phyloP scores from a whole-genome alignment of 257 asterid species.

The Rehmannia glutinosa region DNA sequence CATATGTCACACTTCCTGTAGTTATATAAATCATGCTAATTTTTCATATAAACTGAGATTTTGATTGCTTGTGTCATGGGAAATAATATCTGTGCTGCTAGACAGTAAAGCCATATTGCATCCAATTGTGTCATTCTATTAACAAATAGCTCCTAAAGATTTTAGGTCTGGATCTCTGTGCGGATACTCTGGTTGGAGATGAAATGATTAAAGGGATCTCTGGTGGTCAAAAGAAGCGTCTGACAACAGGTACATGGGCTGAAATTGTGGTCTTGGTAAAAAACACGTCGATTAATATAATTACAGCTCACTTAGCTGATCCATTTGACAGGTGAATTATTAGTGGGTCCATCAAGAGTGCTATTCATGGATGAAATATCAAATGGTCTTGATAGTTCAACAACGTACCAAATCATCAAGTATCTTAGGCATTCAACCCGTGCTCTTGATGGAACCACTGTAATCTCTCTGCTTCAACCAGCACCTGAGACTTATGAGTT shows the following conservation, averaged over 20 bases:
- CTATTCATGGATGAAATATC: conserved; percentile 96
- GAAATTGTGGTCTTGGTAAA: conserved; percentile 11
- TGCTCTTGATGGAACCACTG: conserved; percentile 77
- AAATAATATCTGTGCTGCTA: not conserved
- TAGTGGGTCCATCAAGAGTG: conserved; percentile 84
- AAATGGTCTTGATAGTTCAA: conserved; percentile 93
- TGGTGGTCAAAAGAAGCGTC: conserved; percentile 95
- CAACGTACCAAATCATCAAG: conserved; percentile 78
- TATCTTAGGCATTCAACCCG: conserved; percentile 77
- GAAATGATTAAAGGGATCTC: conserved; percentile 97
- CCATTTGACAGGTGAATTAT: conserved; percentile 67
- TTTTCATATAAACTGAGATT: not conserved
- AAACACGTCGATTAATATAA: not conserved
- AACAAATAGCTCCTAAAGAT: conserved; percentile 60
- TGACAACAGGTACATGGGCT: conserved; percentile 63
- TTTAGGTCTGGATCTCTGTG: conserved; percentile 90
- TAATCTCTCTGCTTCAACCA: conserved; percentile 94
- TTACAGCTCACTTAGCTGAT: conserved; percentile 26
- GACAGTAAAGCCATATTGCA: conserved; percentile 2
- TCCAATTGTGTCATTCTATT: conserved; percentile 10
- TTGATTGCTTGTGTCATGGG: not conserved
- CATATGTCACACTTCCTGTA: too few relatives aligned
- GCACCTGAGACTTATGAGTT: conserved; percentile 95
- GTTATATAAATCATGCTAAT: not conserved
- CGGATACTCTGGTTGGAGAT: conserved; percentile 92